These are phyloP conservation scores for Scortechinia acanthostroma DNA, from an alignment of 2,329 filamentous ascomycete genomes.

Conservation along the genomic window DNA sequence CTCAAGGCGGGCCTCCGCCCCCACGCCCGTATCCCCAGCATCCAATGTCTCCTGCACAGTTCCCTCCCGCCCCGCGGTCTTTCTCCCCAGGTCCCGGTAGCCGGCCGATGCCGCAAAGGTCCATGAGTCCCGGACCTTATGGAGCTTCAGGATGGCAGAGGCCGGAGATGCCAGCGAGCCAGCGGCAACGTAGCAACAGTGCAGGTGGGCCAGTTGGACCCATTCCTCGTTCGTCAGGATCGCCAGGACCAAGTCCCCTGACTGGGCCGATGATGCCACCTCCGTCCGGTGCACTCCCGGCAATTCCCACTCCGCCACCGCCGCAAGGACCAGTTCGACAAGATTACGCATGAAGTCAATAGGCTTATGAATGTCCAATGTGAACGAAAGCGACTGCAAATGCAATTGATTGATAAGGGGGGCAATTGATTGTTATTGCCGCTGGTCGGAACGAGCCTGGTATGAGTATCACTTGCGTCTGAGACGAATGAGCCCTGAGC, in stretches of 20 bases:
- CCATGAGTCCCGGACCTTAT: not conserved
- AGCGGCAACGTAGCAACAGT: conserved; percentile 2
- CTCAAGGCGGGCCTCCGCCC: not conserved
- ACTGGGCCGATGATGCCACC: not conserved
- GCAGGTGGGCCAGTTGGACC: not conserved
- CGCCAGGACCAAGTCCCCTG: not conserved
- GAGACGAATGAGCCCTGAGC: too few relatives aligned
- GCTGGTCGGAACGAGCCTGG: not conserved
- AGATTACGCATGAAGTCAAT: too few relatives aligned
- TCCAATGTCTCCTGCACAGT: not conserved
- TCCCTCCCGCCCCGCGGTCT: not conserved
- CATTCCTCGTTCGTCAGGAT: not conserved
- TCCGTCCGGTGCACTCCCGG: not conserved
- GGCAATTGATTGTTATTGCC: not conserved
- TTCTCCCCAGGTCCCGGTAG: not conserved
- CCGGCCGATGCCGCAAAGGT: not conserved
- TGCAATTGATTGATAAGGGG: not conserved
- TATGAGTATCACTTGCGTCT: too few relatives aligned
- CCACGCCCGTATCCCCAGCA: not conserved
- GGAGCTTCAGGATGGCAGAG: not conserved
- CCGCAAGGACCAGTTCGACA: not conserved
- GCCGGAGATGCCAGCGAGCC: not conserved
- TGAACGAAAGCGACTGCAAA: not conserved
- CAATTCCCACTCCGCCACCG: not conserved
- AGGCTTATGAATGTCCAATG: too few relatives aligned